These are phyloP conservation scores for Calamus simplicifolius DNA, from an alignment of 176 grass and related monocot species.

Conservation along the genomic window DNA sequence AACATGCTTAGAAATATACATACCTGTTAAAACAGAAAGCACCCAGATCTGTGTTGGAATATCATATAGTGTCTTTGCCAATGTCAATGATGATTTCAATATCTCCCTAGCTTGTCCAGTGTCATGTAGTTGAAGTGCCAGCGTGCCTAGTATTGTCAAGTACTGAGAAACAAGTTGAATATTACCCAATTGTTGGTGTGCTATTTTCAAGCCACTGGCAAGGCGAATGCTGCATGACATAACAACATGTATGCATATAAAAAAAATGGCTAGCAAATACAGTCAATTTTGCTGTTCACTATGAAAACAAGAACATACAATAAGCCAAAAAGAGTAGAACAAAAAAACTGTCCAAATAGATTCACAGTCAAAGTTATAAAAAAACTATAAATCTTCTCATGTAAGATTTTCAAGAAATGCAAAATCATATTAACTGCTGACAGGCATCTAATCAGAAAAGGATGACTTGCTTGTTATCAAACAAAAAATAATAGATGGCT, in stretches of 20 bases:
- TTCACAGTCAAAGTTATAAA: no score
- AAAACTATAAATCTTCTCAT: no score
- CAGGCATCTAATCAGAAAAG: no score
- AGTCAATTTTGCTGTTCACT: background rate
- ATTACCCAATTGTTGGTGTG: conserved; percentile 93
- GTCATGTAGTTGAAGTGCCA: conserved; percentile 91
- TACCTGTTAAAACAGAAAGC: conserved; percentile 81
- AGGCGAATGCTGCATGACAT: conserved; percentile 66
- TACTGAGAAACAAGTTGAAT: conserved; percentile 98
- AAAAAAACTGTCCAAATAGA: no score
- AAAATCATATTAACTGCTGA: no score
- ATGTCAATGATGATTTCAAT: conserved; percentile 83
- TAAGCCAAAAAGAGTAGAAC: no score
- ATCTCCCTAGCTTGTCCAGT: conserved; percentile 88
- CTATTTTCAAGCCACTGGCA: conserved; percentile 94
- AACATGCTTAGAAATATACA: background rate
- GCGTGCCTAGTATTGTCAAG: conserved; percentile 82
- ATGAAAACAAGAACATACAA: no score
- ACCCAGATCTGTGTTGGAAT: conserved; percentile 98
- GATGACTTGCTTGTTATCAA: no score
- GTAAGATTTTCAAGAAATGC: no score
- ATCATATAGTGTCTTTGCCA: conserved; percentile 94
- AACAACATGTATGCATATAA: background rate
- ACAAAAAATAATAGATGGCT: no score
- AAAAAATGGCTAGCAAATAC: background rate